These are phyloP conservation scores for Ceratocystis diversiconidia DNA, from an alignment of 2,329 filamentous ascomycete species.

Conservation along the genomic window DNA sequence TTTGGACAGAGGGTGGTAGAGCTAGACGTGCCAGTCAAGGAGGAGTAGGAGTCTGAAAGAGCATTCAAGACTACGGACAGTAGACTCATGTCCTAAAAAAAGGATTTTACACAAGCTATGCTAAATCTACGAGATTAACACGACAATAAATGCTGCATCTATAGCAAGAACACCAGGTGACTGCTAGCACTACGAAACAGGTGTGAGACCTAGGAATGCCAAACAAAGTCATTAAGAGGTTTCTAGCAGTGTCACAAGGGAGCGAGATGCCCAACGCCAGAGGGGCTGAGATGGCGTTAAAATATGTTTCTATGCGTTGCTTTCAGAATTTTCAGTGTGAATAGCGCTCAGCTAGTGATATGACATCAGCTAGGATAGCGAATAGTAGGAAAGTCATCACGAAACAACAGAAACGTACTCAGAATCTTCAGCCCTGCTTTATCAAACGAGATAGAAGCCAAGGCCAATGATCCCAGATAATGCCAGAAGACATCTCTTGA, in stretches of 20 bases:
- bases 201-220: neutral
- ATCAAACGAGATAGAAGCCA: neutral
- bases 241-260: no score
- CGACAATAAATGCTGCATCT: neutral
- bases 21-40: conserved; percentile 21
- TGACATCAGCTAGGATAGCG: conserved; percentile 2
- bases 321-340: conserved; percentile 19
- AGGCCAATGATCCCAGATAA: conserved; percentile 6
- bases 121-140: neutral
- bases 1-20: conserved; percentile 32
- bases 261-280: neutral
- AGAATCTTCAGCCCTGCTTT: conserved; percentile 11
- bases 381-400: conserved; percentile 16
- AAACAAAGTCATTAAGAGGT: neutral
- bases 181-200: neutral
- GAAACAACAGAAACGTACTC: conserved; percentile 12
- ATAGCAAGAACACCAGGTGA: no score
- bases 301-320: conserved; percentile 5
- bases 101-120: neutral
- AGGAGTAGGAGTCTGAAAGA: conserved; percentile 22
- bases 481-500: neutral
- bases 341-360: conserved; percentile 15
- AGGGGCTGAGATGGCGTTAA: neutral
- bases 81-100: no score
- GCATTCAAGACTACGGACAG: no score